phyloP scores from a whole-genome alignment of 768 basidiomycete species.

The Lactarius evosmus region DNA sequence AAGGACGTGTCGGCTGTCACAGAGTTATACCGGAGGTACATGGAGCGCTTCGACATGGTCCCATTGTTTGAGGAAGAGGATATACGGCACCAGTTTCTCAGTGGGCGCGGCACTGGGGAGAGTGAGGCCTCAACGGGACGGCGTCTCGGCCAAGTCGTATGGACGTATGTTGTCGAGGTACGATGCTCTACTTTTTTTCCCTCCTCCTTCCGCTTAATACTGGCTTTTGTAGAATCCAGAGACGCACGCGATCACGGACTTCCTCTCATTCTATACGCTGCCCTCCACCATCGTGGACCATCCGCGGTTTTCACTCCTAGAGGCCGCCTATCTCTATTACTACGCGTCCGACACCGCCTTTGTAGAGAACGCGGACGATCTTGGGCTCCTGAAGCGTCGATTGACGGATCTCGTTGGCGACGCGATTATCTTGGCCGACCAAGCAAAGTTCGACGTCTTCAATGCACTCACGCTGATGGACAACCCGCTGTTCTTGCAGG shows the following conservation, averaged over 20 bases:
- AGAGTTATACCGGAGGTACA: conserved; percentile 69
- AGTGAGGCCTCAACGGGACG: conserved; percentile 46
- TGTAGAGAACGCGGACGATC: conserved; percentile 55
- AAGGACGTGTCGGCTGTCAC: conserved; percentile 69
- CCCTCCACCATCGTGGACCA: conserved; percentile 89
- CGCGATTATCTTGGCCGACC: conserved; percentile 74
- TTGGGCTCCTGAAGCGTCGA: conserved; percentile 61
- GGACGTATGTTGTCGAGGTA: conserved; percentile 96
- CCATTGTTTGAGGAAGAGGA: conserved; percentile 77
- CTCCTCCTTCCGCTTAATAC: conserved; percentile 8
- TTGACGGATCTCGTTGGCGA: conserved; percentile 73
- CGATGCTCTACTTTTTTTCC: conserved; percentile 35
- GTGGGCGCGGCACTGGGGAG: conserved; percentile 67
- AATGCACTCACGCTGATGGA: conserved; percentile 96
- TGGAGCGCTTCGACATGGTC: conserved; percentile 81
- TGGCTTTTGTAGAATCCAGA: conserved; percentile 61
- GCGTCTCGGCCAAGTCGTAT: conserved; percentile 82
- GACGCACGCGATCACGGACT: conserved; percentile 85
- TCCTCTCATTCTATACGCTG: conserved; percentile 95
- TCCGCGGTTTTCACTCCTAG: conserved; percentile 64
- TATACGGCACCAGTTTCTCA: conserved; percentile 81
- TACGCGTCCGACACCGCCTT: conserved; percentile 84
- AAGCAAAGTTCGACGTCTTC: conserved; percentile 91
- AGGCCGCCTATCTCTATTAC: conserved; percentile 95
- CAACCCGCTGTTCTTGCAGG: conserved; percentile 75